Conservation (phyloP, 441 rosid genomes). For the Theobroma grandiflorum region DNA sequence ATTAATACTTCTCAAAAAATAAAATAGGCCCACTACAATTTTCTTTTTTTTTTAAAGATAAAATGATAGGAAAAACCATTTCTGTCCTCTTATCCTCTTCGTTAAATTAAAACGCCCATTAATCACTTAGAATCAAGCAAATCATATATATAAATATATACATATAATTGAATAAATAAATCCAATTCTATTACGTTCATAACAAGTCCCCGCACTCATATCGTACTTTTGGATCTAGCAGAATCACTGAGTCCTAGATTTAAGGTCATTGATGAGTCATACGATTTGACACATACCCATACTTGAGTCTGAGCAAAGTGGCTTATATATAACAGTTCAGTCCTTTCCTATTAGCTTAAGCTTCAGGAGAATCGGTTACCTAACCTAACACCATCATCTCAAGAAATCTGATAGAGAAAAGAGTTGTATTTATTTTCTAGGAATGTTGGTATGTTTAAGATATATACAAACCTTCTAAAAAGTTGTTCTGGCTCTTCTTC, state of each 20-base stretch:
- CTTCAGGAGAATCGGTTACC: not conserved
- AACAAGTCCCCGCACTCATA: not conserved
- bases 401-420: not conserved
- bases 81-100: not conserved
- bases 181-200: not conserved
- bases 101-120: not conserved
- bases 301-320: not conserved
- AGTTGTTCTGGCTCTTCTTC: conserved; percentile 96
- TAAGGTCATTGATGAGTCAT: not conserved
- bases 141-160: not conserved
- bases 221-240: not conserved
- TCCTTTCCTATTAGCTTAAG: not conserved
- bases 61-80: not conserved
- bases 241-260: not conserved
- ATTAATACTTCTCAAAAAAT: not conserved
- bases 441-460: not conserved
- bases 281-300: not conserved
- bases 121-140: not conserved
- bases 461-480: conserved; percentile 72
- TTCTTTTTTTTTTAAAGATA: not conserved
- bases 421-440: not conserved
- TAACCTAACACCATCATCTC: not conserved
- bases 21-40: not conserved
- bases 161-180: not conserved
- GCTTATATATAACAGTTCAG: not conserved